Evolutionary conservation across 2,329 filamentous ascomycete species (phyloP).

Genomic region (Venturia pyrina): DNA sequence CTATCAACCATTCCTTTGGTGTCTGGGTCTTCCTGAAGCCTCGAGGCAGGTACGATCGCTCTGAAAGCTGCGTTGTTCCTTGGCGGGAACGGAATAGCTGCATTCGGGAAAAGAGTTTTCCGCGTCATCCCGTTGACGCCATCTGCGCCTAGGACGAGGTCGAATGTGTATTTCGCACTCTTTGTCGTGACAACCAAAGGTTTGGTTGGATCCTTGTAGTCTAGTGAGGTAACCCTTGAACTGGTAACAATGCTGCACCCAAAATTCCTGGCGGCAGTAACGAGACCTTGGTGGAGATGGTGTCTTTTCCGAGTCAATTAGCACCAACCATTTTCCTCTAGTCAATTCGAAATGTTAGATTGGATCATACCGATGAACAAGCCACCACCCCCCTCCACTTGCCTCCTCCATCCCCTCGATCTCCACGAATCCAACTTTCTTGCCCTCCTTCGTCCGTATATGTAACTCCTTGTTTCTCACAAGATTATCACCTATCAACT

Average conservation of each 20-base stretch:
- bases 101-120: constrained; percentile 31
- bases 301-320: constrained; percentile 20
- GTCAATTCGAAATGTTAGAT: background rate
- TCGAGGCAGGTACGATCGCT: constrained; percentile 28
- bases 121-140: constrained; percentile 32
- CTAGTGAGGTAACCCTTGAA: constrained; percentile 26
- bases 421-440: constrained; percentile 27
- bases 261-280: constrained; percentile 27
- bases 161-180: constrained; percentile 21
- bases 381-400: constrained; percentile 32
- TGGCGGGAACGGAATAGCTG: constrained; percentile 29
- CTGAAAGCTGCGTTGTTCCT: constrained; percentile 35
- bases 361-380: constrained; percentile 29
- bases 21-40: constrained; percentile 33
- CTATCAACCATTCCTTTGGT: constrained; percentile 27
- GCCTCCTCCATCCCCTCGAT: constrained; percentile 24
- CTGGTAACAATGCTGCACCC: constrained; percentile 30
- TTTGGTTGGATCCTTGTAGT: constrained; percentile 15
- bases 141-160: constrained; percentile 33
- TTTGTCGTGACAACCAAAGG: constrained; percentile 24
- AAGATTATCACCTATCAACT: constrained; percentile 32
- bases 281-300: constrained; percentile 36
- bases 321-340: background rate
- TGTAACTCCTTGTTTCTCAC: constrained; percentile 24
- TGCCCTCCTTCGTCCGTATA: constrained; percentile 30